Evolutionary conservation across 495 filamentous ascomycete species (phyloP).

Genomic region (Evernia prunastri): DNA sequence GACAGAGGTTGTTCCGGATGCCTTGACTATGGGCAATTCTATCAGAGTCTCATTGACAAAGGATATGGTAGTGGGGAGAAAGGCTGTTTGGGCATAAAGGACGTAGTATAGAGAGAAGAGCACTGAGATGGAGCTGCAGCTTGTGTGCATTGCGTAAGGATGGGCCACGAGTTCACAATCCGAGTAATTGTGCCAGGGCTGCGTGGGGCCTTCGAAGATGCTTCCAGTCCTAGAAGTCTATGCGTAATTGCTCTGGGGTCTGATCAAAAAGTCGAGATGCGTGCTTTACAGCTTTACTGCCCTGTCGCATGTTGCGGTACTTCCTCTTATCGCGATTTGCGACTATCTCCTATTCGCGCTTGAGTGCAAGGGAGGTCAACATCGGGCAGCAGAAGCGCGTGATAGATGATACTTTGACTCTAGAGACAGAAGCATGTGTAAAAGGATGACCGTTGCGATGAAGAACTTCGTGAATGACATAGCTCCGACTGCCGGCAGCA

Average conservation of each 20-base stretch:
- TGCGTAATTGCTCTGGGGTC: background rate
- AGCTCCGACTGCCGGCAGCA: background rate
- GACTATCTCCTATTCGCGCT: background rate
- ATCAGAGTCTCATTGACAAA: background rate
- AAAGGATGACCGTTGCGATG: background rate
- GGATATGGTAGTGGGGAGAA: background rate
- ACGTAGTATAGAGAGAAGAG: background rate
- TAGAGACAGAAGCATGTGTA: background rate
- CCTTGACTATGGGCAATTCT: background rate
- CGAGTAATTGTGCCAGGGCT: background rate
- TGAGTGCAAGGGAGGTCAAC: background rate
- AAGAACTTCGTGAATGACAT: background rate
- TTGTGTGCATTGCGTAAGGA: background rate
- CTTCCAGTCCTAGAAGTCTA: background rate
- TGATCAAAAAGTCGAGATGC: background rate
- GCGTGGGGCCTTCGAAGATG: background rate
- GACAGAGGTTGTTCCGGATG: too few relatives aligned
- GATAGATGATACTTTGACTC: background rate
- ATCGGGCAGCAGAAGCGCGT: background rate
- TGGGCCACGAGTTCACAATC: too few relatives aligned
- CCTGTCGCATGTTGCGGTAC: constrained; percentile 10
- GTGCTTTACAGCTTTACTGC: background rate
- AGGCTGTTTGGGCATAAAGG: background rate
- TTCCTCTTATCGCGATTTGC: constrained; percentile 6
- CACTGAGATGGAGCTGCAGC: background rate